Evolutionary conservation across 371 early-diverging fungal genomes (phyloP), one percentile per base, ranked within the genome.

Genomic region (Mortierella sp.): DNA sequence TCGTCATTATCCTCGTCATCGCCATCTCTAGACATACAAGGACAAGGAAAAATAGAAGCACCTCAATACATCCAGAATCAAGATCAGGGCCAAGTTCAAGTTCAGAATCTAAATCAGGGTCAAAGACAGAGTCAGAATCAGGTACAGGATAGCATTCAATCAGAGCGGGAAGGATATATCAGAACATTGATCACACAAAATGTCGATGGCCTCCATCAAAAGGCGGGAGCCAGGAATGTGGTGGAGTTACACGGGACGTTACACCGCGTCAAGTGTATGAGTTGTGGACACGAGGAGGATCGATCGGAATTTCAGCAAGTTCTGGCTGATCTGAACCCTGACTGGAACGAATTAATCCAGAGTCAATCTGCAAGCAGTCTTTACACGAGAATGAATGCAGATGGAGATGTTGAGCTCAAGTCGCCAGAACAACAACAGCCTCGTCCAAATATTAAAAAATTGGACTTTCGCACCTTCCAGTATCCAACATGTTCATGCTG

Each of bases 221-320:
- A 83, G 51, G 92, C 91, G 3, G 90, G 90, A 31, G 73, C 89
- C 23, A 78, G 72, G 2, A 70, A 83, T 37, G 85, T 93, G 4
- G 60, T 93, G n/a, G 97, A 97, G 75, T 81, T 97, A 8, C 98
- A 97, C 68, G 98, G 98, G 5, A 89, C 93, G 8, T 84, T 97
- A 47, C 85, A 87, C 56, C 63, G 82, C 29, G 95, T 97, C 29
- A 84, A 86, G 37, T 97, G 98, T 72, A 76, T 92, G 63, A 75
- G 72, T 8, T 97, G 98, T 76, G 82, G 84, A 0, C 80, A 89
- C 26, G 69, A 71, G 4, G 73, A 85, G 2, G 75, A 82, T 28
- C 86, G 97, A 26, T 74, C 82, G 1, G 76, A 70, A 8, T 95
- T 93, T 70, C 97, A 97, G 72, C 62, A 84, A 10, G 62, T 77